Evolutionary conservation across 73 alveolate genomes (phyloP).

Genomic region (Tetrahymena elliotti): DNA sequence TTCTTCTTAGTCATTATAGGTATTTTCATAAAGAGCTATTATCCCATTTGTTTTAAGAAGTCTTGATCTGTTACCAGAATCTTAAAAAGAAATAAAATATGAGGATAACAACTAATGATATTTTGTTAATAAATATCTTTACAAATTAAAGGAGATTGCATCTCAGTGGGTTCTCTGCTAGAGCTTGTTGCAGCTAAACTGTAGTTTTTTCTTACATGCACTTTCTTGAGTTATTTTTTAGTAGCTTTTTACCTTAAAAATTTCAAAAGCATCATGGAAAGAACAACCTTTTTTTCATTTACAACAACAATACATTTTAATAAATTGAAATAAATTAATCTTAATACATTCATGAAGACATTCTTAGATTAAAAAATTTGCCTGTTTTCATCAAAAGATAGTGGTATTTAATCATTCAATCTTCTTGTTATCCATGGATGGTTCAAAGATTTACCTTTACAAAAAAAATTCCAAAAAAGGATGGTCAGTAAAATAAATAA

Average conservation of each 20-base stretch:
- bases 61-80: not conserved
- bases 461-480: not conserved
- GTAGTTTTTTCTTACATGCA: not conserved
- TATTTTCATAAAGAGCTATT: not conserved
- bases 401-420: constrained; percentile 11
- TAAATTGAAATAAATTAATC: no score
- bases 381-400: constrained; percentile 13
- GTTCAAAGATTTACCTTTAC: not conserved
- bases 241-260: not conserved
- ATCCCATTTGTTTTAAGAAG: not conserved
- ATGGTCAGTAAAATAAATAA: not conserved
- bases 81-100: not conserved
- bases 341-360: not conserved
- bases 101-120: not conserved
- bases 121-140: not conserved
- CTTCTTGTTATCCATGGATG: constrained; percentile 40
- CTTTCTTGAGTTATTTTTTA: not conserved
- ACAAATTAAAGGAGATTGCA: not conserved
- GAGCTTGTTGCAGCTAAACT: not conserved
- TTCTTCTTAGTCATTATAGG: not conserved
- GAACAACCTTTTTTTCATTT: not conserved
- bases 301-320: no score
- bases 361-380: not conserved
- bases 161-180: not conserved
- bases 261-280: not conserved